Evolutionary conservation across 208 protist genomes (phyloP).

Genomic region (Plasmodiophora brassicae): DNA sequence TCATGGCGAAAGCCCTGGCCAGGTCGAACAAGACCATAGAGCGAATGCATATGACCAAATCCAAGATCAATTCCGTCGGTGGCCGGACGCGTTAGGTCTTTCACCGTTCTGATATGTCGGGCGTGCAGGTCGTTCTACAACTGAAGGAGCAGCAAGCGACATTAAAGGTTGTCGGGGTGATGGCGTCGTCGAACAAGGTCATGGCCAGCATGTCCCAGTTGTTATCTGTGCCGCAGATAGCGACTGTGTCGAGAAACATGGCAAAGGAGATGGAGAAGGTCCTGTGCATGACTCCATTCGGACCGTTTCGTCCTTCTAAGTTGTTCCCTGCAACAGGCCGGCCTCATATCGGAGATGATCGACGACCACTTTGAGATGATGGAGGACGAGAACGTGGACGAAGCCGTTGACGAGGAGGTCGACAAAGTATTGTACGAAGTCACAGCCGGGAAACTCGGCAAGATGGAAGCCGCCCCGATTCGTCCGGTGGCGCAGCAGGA

Average conservation of each 20-base stretch:
- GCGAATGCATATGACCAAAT: neutral
- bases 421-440: conserved; percentile 11
- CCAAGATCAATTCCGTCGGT: neutral
- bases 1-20: conserved; percentile 1
- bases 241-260: neutral
- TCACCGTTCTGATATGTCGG: neutral
- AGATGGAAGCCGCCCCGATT: neutral
- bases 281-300: neutral
- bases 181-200: neutral
- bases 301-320: neutral
- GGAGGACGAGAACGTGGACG: neutral
- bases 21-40: conserved; percentile 19
- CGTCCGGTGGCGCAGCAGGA: too few relatives aligned
- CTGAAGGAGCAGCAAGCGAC: conserved; percentile 20
- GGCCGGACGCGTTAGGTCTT: neutral
- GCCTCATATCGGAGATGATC: neutral
- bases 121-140: neutral
- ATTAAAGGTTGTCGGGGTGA: neutral
- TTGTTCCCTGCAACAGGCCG: neutral
- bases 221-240: neutral
- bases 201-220: neutral
- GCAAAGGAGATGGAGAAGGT: conserved; percentile 25
- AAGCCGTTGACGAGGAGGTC: neutral
- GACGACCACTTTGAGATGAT: neutral
- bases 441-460: neutral